Base-by-base conservation (phyloP, 108 stramenopile species). In the Hondaea fermentalgiana region DNA sequence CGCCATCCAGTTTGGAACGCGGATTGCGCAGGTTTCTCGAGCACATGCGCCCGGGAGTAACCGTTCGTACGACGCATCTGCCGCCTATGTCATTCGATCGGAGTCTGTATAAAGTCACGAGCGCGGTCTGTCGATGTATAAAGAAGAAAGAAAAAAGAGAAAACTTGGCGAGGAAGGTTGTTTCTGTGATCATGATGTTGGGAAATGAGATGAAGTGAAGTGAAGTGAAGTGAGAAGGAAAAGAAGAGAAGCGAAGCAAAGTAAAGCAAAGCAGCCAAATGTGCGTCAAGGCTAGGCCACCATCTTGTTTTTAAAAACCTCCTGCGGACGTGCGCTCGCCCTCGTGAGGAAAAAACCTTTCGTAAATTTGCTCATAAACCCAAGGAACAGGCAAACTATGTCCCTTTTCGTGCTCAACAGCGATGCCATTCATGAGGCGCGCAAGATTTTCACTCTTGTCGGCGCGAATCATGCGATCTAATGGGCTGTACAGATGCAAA, bases 1-100 rank as follows among this genome's bases (percentile, higher is more conserved):
- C 17, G 98, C 98, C 43, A 97, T 98, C 59, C 98, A 98, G 89
- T 98, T 98, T 89, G 98, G 98, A 4, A 96, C 95, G 87, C 94
- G 97, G 4, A 96, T 98, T 53, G 95, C 96, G 10, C 95, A 97
- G 87, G 91, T 95, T 19, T 94, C 94, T 87, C 96, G 96, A 89
- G 95, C 91, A 28, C 91, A 94, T 89, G 93, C 94, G 35, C 96
- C 95, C 89, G 97, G 97, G n/a, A 95, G 95, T 55, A 92, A 95
- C 42, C 92, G 96, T n/a, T 91, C 90, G 72, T 96, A 45, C 87
- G 59, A 89, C 17, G 72, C 60, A 16, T 12, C 72, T 43, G 49
- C 89, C 28, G n/a, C 14, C 25, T 88, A 64, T 44, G 88, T 69
- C 8, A 14, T 17, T 14, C 64, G 64, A 17, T 57, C 55, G 55